A percentile compares a stretch with the other conserved stretches of the same genome.
Evolutionary conservation across 176 grass and related monocot genomes (phyloP).

Genomic region (Aegilops longissima): DNA sequence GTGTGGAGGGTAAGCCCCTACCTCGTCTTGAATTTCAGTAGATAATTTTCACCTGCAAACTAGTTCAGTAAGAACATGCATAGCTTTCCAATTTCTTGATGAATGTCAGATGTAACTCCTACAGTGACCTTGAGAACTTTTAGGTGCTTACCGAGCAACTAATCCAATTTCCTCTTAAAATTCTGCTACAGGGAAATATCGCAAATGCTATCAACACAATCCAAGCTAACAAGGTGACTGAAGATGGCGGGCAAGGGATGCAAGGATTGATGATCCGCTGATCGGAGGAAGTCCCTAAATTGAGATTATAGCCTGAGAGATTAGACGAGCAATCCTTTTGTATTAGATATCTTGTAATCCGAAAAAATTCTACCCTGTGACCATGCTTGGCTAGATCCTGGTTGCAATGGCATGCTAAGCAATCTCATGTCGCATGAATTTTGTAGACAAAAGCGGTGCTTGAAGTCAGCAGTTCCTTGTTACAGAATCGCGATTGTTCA

Average conservation of each 20-base stretch:
- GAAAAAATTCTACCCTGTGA: neutral
- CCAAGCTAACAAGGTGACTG: slow-evolving; percentile 82
- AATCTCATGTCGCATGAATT: slow-evolving; percentile 19
- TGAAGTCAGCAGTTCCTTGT: neutral
- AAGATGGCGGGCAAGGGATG: slow-evolving; percentile 59
- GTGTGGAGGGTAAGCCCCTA: slow-evolving; percentile 70
- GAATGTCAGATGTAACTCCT: neutral
- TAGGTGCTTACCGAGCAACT: neutral
- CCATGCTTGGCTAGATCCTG: slow-evolving; percentile 18
- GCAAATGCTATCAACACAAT: slow-evolving; percentile 80
- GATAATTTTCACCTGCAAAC: neutral
- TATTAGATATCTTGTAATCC: slow-evolving; percentile 28
- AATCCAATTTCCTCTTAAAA: slow-evolving; percentile 17
- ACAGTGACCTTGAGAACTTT: neutral
- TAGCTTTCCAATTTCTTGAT: neutral
- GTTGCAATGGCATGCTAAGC: neutral
- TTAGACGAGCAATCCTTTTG: slow-evolving; percentile 19
- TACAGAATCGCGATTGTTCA: neutral
- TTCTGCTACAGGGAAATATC: slow-evolving; percentile 63
- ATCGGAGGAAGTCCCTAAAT: neutral
- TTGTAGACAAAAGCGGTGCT: neutral
- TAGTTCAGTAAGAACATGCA: neutral
- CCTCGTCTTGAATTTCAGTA: neutral
- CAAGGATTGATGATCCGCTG: slow-evolving; percentile 61
- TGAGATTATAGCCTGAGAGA: slow-evolving; percentile 21